Evolutionary conservation across 2,329 filamentous ascomycete species (phyloP), one percentile per base, ranked within the genome.

Genomic region (Colletotrichum costaricense): DNA sequence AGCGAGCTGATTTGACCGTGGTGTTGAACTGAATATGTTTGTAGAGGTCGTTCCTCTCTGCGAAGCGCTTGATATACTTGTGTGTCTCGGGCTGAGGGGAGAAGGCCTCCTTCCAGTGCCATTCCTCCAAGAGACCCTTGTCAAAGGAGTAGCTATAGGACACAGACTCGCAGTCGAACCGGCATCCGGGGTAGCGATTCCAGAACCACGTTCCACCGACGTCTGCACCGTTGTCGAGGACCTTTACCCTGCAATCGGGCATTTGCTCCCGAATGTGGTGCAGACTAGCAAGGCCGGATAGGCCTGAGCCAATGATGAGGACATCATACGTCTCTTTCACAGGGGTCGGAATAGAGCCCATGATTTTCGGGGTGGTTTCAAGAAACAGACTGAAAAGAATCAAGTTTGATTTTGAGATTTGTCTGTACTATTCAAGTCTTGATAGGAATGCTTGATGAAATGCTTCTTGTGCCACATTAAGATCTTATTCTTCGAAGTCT

Each of bases 141-240:
- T 63, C 57, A 46, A 68, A 68, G 16, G 66, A 68, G 33, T 55
- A 68, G 19, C 57, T 49, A 33, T 68, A 68, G 12, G 66, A 68
- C 28, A 63, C 57, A 7, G 57, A 63, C 66, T 68, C 66, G 58
- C 90, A 81, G 76, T 93, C 90, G 76, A 89, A 92, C 74, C 83
- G 82, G 12, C 87, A 77, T 0, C 85, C 86, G 0, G 86, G 86
- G 66, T 87, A 89, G 0, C 85, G 80, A 72, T 88, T 87, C 84
- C 86, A 88, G 70, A 86, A 72, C 87, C 86, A 88, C 0, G 86
- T 87, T 6, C 87, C 87, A 4, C 87, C 86, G 26, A 87, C 82
- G 4, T 84, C 85, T 6, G 83, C 84, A 1, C 82, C 85, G 0
- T 78, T 75, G 35, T 87, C 86, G 22, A 85, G 79, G 62, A 75